Base-by-base conservation (phyloP, 805 yeast species). In the Cyberlindnera suaveolens region DNA sequence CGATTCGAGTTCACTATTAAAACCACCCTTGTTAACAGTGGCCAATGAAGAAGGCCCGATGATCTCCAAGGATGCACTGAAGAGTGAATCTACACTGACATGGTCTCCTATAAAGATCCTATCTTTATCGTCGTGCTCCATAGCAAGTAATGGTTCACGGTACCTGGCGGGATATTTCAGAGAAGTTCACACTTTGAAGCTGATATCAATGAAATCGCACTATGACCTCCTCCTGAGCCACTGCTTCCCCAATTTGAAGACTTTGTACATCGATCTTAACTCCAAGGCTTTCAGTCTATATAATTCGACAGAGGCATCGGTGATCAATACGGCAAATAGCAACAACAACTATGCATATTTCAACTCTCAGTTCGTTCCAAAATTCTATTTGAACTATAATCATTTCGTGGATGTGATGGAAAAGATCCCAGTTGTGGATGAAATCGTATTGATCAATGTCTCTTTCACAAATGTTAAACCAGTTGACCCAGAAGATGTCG, bases 151-250 rank as follows among this genome's bases (percentile, higher is more conserved):
- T 50, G 70, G 70, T 2, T 63, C 67, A n/a, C 57, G 60, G 36
- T 38, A 53, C 11, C 47, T 69, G 26, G 58, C 66, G 23, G 62
- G 58, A 1, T 64, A 76, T 37, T 77, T 78, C 48, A 58, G 59
- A 37, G 56, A 65, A 27, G 74, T 75, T 2, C 51, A 54, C 8
- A 47, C 52, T 7, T 55, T 79, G 15, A 58, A 63, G 36, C 57
- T 79, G 30, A 44, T 61, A 10, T 60, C 66, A 26, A 56, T 77
- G 15, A 60, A 60, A 27, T 65, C 73, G 27, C 69, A 69, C 27
- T 65, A 60, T 30, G 82, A 77, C 49, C 61, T 79, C 31, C 65
- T 79, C 5, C 48, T 76, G 27, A 71, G 74, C 38, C 77, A 73
- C 51, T 66, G 68, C 45, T 74, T 75, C 49, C 62, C 63, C 5